Evolutionary conservation across 1,139 yeast genomes (phyloP).

Genomic region (Sugiyamaella neomexicana): DNA sequence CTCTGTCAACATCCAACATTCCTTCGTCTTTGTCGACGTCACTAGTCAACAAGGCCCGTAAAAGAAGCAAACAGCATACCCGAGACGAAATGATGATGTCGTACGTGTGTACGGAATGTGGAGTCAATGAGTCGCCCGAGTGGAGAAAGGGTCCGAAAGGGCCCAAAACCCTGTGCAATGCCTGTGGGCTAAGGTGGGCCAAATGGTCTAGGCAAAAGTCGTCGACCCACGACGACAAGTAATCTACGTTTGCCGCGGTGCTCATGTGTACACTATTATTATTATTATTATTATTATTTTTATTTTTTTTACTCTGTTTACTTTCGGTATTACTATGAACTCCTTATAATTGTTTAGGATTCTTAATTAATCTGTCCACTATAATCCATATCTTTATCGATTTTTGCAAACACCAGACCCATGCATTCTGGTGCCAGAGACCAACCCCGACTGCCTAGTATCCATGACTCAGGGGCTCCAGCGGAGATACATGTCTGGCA

Average conservation of each 20-base stretch:
- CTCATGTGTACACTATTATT: neutral
- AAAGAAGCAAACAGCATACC: slow-evolving; percentile 19
- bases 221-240: slow-evolving; percentile 8
- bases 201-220: slow-evolving; percentile 38
- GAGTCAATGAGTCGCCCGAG: slow-evolving; percentile 66
- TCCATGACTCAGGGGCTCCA: too few species aligned
- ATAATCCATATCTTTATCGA: neutral
- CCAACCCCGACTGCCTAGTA: neutral
- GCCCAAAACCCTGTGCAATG: slow-evolving; percentile 62
- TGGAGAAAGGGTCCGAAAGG: slow-evolving; percentile 71
- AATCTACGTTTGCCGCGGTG: neutral
- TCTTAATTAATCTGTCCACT: neutral
- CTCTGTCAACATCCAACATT: slow-evolving; percentile 2
- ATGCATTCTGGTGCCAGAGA: too few species aligned
- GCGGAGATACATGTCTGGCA: too few species aligned
- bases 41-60: slow-evolving; percentile 13
- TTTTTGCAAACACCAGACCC: too few species aligned
- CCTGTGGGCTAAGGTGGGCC: slow-evolving; percentile 61
- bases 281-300: too few species aligned
- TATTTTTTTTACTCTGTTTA: neutral
- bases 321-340: neutral
- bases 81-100: slow-evolving; percentile 19
- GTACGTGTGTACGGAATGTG: slow-evolving; percentile 46
- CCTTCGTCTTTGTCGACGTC: slow-evolving; percentile 2
- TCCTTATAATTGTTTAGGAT: neutral